These are phyloP conservation scores for Geotrichum ghanense DNA, from an alignment of 805 yeast species.

Conservation along the genomic window DNA sequence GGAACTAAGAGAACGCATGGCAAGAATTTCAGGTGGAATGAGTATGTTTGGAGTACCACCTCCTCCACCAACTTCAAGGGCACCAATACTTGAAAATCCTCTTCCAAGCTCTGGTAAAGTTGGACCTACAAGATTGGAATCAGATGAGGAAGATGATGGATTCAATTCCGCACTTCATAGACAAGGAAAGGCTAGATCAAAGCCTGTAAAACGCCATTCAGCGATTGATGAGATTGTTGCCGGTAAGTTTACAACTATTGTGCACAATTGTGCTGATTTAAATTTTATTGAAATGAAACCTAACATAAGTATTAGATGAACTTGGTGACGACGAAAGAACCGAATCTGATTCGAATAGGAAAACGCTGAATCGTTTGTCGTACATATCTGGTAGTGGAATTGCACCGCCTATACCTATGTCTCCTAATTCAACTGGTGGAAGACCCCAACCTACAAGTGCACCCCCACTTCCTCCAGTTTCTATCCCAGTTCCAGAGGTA, in stretches of 20 bases:
- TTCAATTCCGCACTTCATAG: too few species aligned
- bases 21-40: constrained; percentile 79
- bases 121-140: neutral
- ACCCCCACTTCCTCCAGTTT: neutral
- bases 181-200: neutral
- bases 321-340: constrained; percentile 21
- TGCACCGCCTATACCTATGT: constrained; percentile 14
- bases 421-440: neutral
- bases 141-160: too few species aligned
- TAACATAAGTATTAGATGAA: constrained; percentile 13
- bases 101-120: constrained; percentile 3
- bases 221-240: constrained; percentile 9
- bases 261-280: too few species aligned
- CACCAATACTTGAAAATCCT: too few species aligned
- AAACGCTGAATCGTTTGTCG: constrained; percentile 9
- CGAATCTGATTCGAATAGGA: constrained; percentile 13
- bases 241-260: too few species aligned
- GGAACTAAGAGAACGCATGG: constrained; percentile 85
- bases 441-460: neutral
- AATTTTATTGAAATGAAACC: too few species aligned
- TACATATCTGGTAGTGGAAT: constrained; percentile 15
- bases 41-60: constrained; percentile 30
- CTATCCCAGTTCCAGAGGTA: neutral
- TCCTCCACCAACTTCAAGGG: constrained; percentile 18
- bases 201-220: neutral